Base-by-base conservation (phyloP, 2,329 filamentous ascomycete genomes). In the Fusarium sambucinum region DNA sequence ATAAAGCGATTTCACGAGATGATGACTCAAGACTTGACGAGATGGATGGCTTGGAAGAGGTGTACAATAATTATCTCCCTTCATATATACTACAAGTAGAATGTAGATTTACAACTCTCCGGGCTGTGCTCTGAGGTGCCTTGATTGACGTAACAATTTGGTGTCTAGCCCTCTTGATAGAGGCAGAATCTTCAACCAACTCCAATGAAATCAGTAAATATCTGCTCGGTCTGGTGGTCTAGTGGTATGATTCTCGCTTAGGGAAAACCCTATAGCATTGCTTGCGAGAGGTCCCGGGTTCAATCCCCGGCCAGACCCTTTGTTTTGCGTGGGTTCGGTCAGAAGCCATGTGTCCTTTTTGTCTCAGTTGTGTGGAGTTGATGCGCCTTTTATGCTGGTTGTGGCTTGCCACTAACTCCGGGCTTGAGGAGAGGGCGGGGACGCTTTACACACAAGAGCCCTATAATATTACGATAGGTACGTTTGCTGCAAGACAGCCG, bases 221-320 rank as follows among this genome's bases (percentile, higher is more conserved):
- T 16, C 2, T 33, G 12, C 8, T 5, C 23, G 81, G 80, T 81
- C 80, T 81, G 80, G 78, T 87, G 85, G 85, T 87, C 86, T 88
- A 87, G 86, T 85, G 87, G 86, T 89, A 89, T 89, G 86, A 88
- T 89, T 88, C 86, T 87, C 86, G 87, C 87, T 89, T 89, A 89
- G 87, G 86, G 87, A 76, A 69, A 66, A 80, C 77, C 78, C 78
- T 76, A 70, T 30, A 76, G 77, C 76, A 70, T 44, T 57, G 69
- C 66, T 73, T 81, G 79, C 79, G 79, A 80, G 79, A 81, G 79
- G 79, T 80, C 79, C 79, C 79, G 79, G 78, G 79, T 80, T 81
- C 80, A 79, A 81, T 81, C 78, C 80, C 78, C 80, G 80, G 80
- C 78, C 78, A 79, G 78, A 79, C 79, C 79, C 79, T 73, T 65